These are phyloP conservation scores for Collybiopsis luxurians DNA, from an alignment of 768 basidiomycete genomes.

Conservation along the genomic window DNA sequence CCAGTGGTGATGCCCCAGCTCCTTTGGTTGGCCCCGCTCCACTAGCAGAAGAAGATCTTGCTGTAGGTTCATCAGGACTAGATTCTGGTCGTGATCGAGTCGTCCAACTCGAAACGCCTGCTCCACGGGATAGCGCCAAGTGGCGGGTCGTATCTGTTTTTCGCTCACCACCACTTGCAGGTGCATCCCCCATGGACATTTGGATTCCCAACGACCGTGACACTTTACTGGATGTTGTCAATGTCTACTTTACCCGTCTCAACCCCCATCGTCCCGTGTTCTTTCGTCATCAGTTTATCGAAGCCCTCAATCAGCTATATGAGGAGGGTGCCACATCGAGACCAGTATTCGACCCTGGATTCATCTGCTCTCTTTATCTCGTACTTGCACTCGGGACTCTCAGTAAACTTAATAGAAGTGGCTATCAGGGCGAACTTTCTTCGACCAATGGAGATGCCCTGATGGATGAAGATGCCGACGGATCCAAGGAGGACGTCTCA, in stretches of 20 bases:
- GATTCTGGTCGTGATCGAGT: slow-evolving; percentile 67
- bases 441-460: neutral
- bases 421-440: slow-evolving; percentile 33
- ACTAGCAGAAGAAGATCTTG: slow-evolving; percentile 69
- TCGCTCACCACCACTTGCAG: slow-evolving; percentile 16
- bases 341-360: slow-evolving; percentile 63
- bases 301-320: slow-evolving; percentile 64
- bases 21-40: slow-evolving; percentile 35
- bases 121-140: slow-evolving; percentile 56
- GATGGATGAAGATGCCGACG: neutral
- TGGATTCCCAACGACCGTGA: slow-evolving; percentile 79
- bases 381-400: slow-evolving; percentile 79
- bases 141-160: slow-evolving; percentile 60
- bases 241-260: slow-evolving; percentile 74
- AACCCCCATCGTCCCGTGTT: slow-evolving; percentile 81
- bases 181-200: slow-evolving; percentile 27
- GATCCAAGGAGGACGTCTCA: neutral
- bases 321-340: slow-evolving; percentile 44
- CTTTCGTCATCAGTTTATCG: slow-evolving; percentile 64
- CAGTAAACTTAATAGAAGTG: slow-evolving; percentile 76
- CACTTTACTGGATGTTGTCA: slow-evolving; percentile 58
- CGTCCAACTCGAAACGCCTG: slow-evolving; percentile 43
- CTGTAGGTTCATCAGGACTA: slow-evolving; percentile 72
- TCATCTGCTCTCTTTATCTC: slow-evolving; percentile 74
- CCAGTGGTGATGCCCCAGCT: neutral